These are phyloP conservation scores for Moricandia moricandioides DNA, from an alignment of 345 rosid species.

Conservation along the genomic window DNA sequence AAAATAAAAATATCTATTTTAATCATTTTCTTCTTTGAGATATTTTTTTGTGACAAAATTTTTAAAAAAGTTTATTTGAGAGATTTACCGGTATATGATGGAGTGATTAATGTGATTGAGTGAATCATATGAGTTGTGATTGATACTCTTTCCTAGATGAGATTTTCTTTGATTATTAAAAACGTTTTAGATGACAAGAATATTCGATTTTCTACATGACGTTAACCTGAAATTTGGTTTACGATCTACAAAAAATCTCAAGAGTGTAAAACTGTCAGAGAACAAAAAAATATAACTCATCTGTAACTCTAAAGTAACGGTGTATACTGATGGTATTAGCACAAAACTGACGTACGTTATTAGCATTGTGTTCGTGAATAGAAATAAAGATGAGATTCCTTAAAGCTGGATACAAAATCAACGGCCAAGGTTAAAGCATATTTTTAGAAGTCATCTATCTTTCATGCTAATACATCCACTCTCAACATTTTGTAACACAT, in stretches of 20 bases:
- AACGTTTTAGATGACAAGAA: neutral
- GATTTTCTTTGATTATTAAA: neutral
- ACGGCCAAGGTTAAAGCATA: conserved; percentile 33
- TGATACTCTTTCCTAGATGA: no score
- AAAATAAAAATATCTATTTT: no score
- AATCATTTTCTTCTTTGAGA: no score
- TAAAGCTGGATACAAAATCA: conserved; percentile 23
- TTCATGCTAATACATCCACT: conserved; percentile 3
- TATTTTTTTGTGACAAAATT: no score
- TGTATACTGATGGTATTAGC: conserved; percentile 28
- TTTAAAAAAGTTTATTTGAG: no score
- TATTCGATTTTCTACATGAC: neutral
- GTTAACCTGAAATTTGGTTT: neutral
- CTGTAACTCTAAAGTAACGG: conserved; percentile 29
- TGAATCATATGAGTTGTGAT: no score
- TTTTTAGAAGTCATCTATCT: neutral
- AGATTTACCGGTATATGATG: no score
- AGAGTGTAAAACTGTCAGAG: conserved; percentile 20
- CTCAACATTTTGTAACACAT: neutral
- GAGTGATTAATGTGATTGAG: no score
- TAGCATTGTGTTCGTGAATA: conserved; percentile 34
- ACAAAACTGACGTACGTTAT: conserved; percentile 26
- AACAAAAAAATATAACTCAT: conserved; percentile 2
- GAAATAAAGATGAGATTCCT: conserved; percentile 35
- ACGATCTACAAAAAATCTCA: neutral